A percentile compares a stretch with the other conserved stretches of the same genome.
These are phyloP conservation scores for Amanita pseudoporphyria DNA, from an alignment of 768 basidiomycete genomes.

Conservation along the genomic window DNA sequence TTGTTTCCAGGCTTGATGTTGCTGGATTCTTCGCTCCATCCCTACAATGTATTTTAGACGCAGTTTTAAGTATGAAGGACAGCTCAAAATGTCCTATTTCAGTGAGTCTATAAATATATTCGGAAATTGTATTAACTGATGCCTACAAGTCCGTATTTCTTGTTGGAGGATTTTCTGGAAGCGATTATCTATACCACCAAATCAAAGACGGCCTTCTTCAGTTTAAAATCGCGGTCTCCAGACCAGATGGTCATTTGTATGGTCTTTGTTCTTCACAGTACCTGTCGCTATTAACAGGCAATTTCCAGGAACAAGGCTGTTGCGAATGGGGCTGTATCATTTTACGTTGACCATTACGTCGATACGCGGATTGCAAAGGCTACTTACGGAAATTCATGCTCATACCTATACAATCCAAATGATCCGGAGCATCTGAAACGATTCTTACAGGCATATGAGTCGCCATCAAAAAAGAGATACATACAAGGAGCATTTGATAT, in stretches of 20 bases:
- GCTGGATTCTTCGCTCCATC: conserved; percentile 15
- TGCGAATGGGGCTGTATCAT: conserved; percentile 14
- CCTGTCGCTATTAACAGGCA: neutral
- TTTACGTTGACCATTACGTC: conserved; percentile 13
- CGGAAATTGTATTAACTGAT: neutral
- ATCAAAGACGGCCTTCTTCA: conserved; percentile 22
- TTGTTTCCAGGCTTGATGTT: conserved; percentile 9
- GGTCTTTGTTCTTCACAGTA: conserved; percentile 5
- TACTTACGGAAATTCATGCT: conserved; percentile 9
- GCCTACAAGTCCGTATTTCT: conserved; percentile 19
- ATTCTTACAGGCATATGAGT: neutral
- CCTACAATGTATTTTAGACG: conserved; percentile 9
- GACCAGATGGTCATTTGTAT: conserved; percentile 35
- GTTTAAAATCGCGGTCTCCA: conserved; percentile 21
- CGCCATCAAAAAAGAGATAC: conserved; percentile 8
- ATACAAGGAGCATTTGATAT: conserved; percentile 15
- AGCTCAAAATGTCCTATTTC: neutral
- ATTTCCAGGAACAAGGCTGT: conserved; percentile 14
- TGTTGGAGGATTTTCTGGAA: conserved; percentile 39
- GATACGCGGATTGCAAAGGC: conserved; percentile 10
- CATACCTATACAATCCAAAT: conserved; percentile 9
- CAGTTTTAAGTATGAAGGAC: conserved; percentile 2
- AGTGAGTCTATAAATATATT: neutral
- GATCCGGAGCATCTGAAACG: conserved; percentile 11
- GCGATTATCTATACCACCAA: conserved; percentile 29